Evolutionary conservation across 2,329 filamentous ascomycete genomes (phyloP), one percentile per base, ranked within the genome.

Genomic region (Alternaria triticina): DNA sequence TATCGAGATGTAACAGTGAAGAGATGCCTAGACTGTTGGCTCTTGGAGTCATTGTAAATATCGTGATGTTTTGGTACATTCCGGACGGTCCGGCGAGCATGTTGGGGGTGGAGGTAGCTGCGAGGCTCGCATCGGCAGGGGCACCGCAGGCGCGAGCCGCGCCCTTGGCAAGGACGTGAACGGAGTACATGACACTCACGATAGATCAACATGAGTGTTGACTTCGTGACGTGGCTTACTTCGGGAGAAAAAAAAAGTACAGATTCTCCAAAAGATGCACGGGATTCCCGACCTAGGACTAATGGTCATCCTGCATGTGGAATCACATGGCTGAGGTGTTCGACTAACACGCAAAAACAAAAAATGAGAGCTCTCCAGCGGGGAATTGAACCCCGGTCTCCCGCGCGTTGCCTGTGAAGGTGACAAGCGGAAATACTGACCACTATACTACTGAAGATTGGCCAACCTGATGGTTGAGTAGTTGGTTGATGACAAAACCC

Each of bases 341-440:
- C 17, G 22, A 11, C 20, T 4, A 13, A 9, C 25, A 27, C 5
- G 33, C 20, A 62, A 50, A 59, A 56, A 55, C 15, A 33, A 22
- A 58, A 6, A 17, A 30, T 22, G 36, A 40, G 15, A 40, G 36
- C 64, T 66, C 64, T 64, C 64, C 47, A 55, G 56, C 64, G 44
- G 64, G 50, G 64, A 66, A 63, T 66, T 54, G 64, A 64, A 67
- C 64, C 51, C 64, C 43, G 64, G 64, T 45, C 66, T 68, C 63
- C 66, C 46, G 66, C 66, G 66, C 17, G 22, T 47, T 61, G 58
- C 58, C 54, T 46, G 27, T 30, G 2, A 4, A 15, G n/a, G 22
- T 68, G 66, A 68, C 66, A 68, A 68, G 66, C 66, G 47, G 63
- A 68, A 68, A 68, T 68, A 64, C 60, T 68, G 59, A 68, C 66